These are phyloP conservation scores for Aplosporella prunicola DNA, from an alignment of 2,329 filamentous ascomycete genomes.

Conservation along the genomic window DNA sequence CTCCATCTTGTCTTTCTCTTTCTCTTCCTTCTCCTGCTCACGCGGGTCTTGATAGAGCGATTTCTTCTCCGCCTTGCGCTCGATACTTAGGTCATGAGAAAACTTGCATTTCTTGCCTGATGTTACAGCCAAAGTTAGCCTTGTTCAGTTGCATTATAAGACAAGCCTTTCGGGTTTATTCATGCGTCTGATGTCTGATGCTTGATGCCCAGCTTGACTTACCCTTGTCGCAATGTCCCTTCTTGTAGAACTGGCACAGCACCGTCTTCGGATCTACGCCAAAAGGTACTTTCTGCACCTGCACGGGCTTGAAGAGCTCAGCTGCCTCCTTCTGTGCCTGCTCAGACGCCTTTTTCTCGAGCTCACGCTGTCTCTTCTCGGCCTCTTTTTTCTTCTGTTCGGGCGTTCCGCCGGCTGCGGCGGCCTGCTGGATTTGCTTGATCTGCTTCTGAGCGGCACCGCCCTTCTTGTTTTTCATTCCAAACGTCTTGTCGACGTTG, in stretches of 20 bases:
- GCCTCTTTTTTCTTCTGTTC: conserved; percentile 77
- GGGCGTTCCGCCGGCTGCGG: conserved; percentile 64
- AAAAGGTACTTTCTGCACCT: conserved; percentile 96
- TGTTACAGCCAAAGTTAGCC: no score
- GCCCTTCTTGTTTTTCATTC: conserved; percentile 99
- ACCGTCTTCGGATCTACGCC: conserved; percentile 98
- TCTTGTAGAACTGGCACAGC: conserved; percentile 92
- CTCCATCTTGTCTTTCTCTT: conserved; percentile 86
- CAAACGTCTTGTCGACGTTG: conserved; percentile 94
- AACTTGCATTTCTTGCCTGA: conserved; percentile 87
- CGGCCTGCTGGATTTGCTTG: conserved; percentile 66
- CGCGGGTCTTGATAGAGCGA: conserved; percentile 81
- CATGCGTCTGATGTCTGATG: no score
- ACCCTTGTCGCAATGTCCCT: conserved; percentile 92
- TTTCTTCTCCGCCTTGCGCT: conserved; percentile 87
- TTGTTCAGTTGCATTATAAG: no score
- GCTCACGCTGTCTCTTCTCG: conserved; percentile 57
- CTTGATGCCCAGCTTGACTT: conserved; percentile 10
- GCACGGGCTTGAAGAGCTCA: conserved; percentile 79
- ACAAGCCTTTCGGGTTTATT: no score
- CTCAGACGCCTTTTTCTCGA: conserved; percentile 87
- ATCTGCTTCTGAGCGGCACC: conserved; percentile 84
- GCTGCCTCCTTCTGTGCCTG: conserved; percentile 70
- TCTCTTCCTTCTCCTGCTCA: conserved; percentile 59
- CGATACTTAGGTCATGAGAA: conserved; percentile 78